Conservation (phyloP, 176 grass and related monocot species). For the Oryza glumipatula region DNA sequence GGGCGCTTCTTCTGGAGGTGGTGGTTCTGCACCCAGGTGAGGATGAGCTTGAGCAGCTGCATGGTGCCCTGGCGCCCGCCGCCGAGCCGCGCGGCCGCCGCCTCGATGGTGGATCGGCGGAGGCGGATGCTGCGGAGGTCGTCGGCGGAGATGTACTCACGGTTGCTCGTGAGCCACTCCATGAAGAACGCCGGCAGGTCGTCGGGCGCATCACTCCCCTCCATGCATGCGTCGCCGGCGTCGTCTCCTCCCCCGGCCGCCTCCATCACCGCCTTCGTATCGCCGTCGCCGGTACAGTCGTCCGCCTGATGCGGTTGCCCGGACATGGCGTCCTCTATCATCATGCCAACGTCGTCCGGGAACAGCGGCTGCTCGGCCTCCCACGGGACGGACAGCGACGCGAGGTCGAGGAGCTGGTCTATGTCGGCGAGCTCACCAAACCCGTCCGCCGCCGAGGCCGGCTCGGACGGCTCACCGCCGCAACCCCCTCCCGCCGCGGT, state of each 20-base stretch:
- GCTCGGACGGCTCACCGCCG: constrained; percentile 20
- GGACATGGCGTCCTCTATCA: constrained; percentile 52
- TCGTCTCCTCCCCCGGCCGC: constrained; percentile 33
- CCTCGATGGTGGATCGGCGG: constrained; percentile 82
- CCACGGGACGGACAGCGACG: constrained; percentile 76
- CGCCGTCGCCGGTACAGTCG: background rate
- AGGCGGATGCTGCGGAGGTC: constrained; percentile 91
- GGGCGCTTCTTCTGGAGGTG: constrained; percentile 72
- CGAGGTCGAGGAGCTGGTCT: constrained; percentile 60
- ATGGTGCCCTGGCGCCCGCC: constrained; percentile 62
- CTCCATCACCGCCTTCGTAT: constrained; percentile 10
- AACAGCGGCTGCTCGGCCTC: constrained; percentile 65
- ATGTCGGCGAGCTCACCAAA: constrained; percentile 48
- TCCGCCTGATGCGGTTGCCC: background rate
- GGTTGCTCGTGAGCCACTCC: constrained; percentile 93
- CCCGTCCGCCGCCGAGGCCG: constrained; percentile 27
- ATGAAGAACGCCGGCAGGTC: constrained; percentile 85
- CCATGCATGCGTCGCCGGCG: constrained; percentile 21
- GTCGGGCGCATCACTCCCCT: constrained; percentile 30
- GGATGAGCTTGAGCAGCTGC: constrained; percentile 91
- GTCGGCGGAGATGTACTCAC: constrained; percentile 75
- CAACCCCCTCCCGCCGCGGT: background rate
- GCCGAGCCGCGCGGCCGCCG: constrained; percentile 70
- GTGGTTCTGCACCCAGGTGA: constrained; percentile 91
- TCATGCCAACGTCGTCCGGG: constrained; percentile 50